Base-by-base conservation (phyloP, 2,329 filamentous ascomycete genomes). In the Helotiales sp. region DNA sequence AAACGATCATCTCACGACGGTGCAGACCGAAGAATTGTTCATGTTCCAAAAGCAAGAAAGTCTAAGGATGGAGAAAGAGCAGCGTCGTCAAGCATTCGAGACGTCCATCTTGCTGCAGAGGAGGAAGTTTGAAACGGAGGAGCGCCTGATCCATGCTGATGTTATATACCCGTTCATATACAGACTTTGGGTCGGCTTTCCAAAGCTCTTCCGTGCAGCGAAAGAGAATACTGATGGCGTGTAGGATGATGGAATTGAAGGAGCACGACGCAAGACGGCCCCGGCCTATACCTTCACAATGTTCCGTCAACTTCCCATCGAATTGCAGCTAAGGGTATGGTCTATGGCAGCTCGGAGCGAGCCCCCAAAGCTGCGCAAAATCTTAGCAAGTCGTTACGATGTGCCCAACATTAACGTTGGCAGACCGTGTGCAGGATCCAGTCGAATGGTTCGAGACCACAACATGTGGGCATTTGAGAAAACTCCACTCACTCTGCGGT, bases 231-330 rank as follows among this genome's bases (percentile, higher is more conserved):
- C 50, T 61, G 26, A 45, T 34, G 24, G 20, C 5, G 13, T 5
- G 22, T 37, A 61, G 59, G 28, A 28, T 26, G 20, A 47, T 6
- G 61, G 61, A 30, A 17, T 55, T 7, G 32, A 54, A 45, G 20
- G n/a, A 22, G 34, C 49, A 7, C 49, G 61, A 45, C 50, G 40
- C 6, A 10, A 28, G 6, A 32, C 34, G 6, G 34, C 55, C 15
- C 61, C 61, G 15, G 61, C 61, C 11, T 63, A 63, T n/a, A 43
- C 61, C 7, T 63, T 63, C 22, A 28, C 17, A 24, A 28, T 15
- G 6, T 63, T 63, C 13, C 30, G 32, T 6, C 30, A 45, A n/a
- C 47, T 55, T 20, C 61, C 61, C 13, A 6, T 34, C 13, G 61
- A 63, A 32, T 20, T 63, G 1, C 49, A 47, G 32, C 10, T 26